Evolutionary conservation across 768 basidiomycete species (phyloP).

Genomic region (Tylopilus subfusipes): DNA sequence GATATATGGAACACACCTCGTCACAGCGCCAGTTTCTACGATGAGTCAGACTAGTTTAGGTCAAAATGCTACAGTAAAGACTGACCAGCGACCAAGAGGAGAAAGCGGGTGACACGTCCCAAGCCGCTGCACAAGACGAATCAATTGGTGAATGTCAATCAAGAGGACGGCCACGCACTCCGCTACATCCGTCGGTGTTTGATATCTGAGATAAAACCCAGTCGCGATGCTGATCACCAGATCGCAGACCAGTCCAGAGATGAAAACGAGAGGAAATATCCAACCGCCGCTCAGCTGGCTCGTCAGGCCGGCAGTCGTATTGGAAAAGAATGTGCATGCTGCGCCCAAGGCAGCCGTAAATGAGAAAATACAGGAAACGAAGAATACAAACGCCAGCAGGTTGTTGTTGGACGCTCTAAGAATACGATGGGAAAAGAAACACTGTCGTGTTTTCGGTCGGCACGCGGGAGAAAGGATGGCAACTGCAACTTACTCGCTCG

Average conservation of each 20-base stretch:
- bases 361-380: slow-evolving; percentile 16
- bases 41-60: slow-evolving; percentile 2
- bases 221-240: slow-evolving; percentile 9
- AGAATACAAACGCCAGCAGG: slow-evolving; percentile 9
- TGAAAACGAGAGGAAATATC: slow-evolving; percentile 19
- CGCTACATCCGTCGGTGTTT: neutral
- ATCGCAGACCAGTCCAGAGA: slow-evolving; percentile 19
- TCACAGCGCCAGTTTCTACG: slow-evolving; percentile 14
- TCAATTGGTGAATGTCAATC: neutral
- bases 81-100: slow-evolving; percentile 12
- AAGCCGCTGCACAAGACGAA: slow-evolving; percentile 1
- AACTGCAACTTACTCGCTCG: slow-evolving; percentile 13
- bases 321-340: slow-evolving; percentile 17
- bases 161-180: slow-evolving; percentile 5
- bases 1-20: slow-evolving; percentile 8
- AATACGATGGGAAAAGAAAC: slow-evolving; percentile 21
- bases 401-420: slow-evolving; percentile 15
- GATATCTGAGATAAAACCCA: slow-evolving; percentile 8
- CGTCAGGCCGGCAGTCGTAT: neutral
- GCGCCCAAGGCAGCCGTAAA: slow-evolving; percentile 23
- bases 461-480: neutral
- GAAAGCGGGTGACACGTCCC: slow-evolving; percentile 1
- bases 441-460: slow-evolving; percentile 5
- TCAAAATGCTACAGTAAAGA: neutral
- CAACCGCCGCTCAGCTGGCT: slow-evolving; percentile 11